Evolutionary conservation across 768 basidiomycete species (phyloP), one percentile per base, ranked within the genome.

Genomic region (Rhodotorula sphaerocarpa): DNA sequence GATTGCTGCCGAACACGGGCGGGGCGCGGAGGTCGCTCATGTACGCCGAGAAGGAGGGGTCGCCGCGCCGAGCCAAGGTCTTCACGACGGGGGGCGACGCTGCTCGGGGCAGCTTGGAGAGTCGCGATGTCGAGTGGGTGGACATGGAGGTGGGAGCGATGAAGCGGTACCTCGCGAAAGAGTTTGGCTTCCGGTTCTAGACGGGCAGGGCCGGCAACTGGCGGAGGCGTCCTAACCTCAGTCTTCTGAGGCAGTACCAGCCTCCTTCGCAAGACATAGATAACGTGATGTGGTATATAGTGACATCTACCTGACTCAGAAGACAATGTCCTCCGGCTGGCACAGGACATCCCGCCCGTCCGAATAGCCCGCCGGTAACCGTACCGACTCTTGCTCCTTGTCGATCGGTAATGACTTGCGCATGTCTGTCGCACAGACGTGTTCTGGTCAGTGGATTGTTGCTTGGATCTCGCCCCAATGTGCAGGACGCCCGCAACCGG

Each of bases 331-430:
- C 30, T 69, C 67, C 16, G 67, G 67, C 16, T 52, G 45, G 7
- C 64, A 63, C 1, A 54, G 48, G 28, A 64, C 63, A 7, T 65
- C 54, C 15, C 50, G 33, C 21, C 67, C 67, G 44, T 57, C 53
- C 21, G 25, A 57, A 7, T 34, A 31, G 1, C 67, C 67, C 2
- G 23, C 15, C 3, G 67, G 67, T 5, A 69, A 50, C 30, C 41
- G 30, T 5, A 65, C 51, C 30, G 67, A 69, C 3, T 20, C 44
- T 50, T 69, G 59, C n/a, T 75, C 64, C 23, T 66, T 70, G 60
- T 80, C 79, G 54, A 73, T 73, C 33, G 78, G 75, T 41, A 79
- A 68, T 0, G 77, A 74, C 66, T 79, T 79, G 14, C 79, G 74
- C 79, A 80, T 79, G 63, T 80, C 79, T 79, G 63, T n/a, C n/a